Evolutionary conservation across 2,329 filamentous ascomycete species (phyloP).

Genomic region (Thielaviopsis cerberus): DNA sequence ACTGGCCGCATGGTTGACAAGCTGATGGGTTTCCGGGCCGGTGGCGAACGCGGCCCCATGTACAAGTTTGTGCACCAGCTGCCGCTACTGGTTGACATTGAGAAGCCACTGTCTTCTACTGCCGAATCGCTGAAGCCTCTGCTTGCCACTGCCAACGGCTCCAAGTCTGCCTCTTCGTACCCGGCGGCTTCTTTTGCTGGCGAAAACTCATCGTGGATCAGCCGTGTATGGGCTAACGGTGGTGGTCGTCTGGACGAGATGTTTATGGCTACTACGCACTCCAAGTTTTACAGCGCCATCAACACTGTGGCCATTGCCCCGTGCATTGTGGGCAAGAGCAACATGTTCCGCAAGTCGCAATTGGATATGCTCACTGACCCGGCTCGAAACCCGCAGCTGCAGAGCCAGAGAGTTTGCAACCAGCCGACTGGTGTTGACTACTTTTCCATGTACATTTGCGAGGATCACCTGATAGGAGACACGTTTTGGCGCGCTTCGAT

Average conservation of each 20-base stretch:
- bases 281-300: slow-evolving; percentile 96
- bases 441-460: slow-evolving; percentile 92
- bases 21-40: slow-evolving; percentile 48
- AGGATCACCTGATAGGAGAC: slow-evolving; percentile 91
- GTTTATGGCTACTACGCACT: slow-evolving; percentile 84
- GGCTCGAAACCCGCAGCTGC: slow-evolving; percentile 24
- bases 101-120: not conserved
- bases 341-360: slow-evolving; percentile 92
- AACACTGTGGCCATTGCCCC: slow-evolving; percentile 81
- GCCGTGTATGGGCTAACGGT: slow-evolving; percentile 25
- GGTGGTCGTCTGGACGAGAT: slow-evolving; percentile 83
- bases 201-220: slow-evolving; percentile 13
- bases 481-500: slow-evolving; percentile 60
- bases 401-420: slow-evolving; percentile 16
- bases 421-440: slow-evolving; percentile 57
- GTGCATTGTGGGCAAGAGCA: slow-evolving; percentile 90
- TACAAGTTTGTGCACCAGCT: slow-evolving; percentile 94
- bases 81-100: slow-evolving; percentile 68
- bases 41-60: slow-evolving; percentile 26
- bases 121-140: slow-evolving; percentile 5
- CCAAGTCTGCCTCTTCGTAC: not conserved
- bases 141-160: slow-evolving; percentile 9
- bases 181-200: not conserved
- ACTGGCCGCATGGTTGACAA: slow-evolving; percentile 78
- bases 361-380: slow-evolving; percentile 53